Evolutionary conservation across 306 rosid genomes (phyloP), one percentile per base, ranked within the genome.

Genomic region (Vicia villosa): DNA sequence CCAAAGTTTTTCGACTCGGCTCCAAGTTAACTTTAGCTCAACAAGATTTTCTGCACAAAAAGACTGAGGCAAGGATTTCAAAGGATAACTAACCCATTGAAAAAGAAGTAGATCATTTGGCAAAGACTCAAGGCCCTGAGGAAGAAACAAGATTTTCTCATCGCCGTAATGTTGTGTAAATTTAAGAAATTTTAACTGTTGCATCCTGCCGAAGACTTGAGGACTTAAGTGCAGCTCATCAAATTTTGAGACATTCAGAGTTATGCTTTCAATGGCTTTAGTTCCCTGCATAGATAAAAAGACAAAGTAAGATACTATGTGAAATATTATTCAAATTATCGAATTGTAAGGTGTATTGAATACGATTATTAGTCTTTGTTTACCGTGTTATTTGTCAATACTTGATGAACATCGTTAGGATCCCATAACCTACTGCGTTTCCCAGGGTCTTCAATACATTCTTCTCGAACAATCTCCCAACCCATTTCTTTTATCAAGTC

Each of bases 401-500:
- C 70, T 22, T 26, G 47, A 20, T 61, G 68, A 51, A 76, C 34
- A 7, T 69, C 75, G 2, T 68, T 14, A 26, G 36, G 26, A 61
- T 68, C 57, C 71, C 70, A 60, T 34, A 76, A 38, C 11, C 71
- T 26, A 14, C 75, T 76, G 9, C 50, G 75, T 26, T 51, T 69
- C 1, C 75, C 75, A 17, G 71, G 66, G 20, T 76, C 40, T 12
- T 76, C 37, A 5, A n/a, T 7, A 2, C 65, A 76, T 50, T 76
- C 80, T 76, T 58, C 69, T 24, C 70, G 69, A 68, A 76, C 69
- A 46, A 76, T 61, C 3, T 37, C 69, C 64, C 61, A 36, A 20
- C 76, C 83, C 73, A 71, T 52, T 62, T 61, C 49, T 30, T 82
- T 76, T 60, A 82, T 40, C 57, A 75, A 32, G 47, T 75, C 79